Base-by-base conservation (phyloP, 345 rosid genomes). In the Trapa bicornis region DNA sequence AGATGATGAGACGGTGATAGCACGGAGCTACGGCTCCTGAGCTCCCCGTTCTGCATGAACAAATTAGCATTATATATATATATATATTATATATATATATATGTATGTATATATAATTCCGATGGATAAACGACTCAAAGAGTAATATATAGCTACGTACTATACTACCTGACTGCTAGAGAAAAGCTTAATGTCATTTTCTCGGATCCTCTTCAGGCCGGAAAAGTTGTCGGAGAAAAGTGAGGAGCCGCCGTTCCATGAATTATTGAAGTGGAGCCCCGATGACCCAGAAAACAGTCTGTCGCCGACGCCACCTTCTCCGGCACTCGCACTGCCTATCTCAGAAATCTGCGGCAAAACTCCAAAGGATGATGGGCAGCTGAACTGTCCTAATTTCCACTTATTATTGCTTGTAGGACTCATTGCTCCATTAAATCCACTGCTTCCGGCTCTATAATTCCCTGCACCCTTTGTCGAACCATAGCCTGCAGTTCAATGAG, bases 271-370 rank as follows among this genome's bases (percentile, higher is more conserved):
- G 0, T 77, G 75, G 76, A 75, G 75, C 70, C 77, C 82, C 0
- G 76, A 22, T 22, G 29, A 29, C 52, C 75, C 52, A n/a, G 65
- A 77, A 72, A 79, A 72, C 53, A 68, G 78, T 53, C 64, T 37
- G 50, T 70, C 74, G 16, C 65, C 50, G 37, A 80, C 76, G 68
- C 76, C 66, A 22, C 68, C 42, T 5, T 72, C 68, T 54, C 68
- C 78, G 6, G 80, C 67, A 71, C 71, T 72, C 53, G 80, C 90
- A 1, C 69, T 66, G 33, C 64, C 74, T 29, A 81, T 72, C 75
- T 88, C 97, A 57, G 95, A 84, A 47, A 90, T 83, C 77, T 78
- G 92, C 1, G 96, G 77, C 67, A 89, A 76, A 82, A 87, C 74
- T 64, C 89, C 85, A 65, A 85, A 58, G 54, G 97, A 88, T 77